These are phyloP conservation scores for Chaetomium strumarium DNA, from an alignment of 2,329 filamentous ascomycete genomes.

Conservation along the genomic window DNA sequence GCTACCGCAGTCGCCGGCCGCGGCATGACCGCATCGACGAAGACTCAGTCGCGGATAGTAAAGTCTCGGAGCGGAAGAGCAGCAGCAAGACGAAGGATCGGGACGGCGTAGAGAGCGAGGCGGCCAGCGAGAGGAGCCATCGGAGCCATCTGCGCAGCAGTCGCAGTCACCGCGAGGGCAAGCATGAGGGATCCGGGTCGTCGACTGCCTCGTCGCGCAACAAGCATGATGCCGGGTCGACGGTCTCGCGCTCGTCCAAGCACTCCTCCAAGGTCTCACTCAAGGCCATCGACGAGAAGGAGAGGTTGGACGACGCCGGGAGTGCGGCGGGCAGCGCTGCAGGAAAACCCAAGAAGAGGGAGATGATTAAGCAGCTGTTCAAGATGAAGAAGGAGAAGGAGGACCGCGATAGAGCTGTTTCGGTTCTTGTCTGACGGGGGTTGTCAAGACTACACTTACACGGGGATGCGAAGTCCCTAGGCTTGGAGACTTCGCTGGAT, in stretches of 20 bases:
- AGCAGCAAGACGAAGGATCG: conserved; percentile 15
- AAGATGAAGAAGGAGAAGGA: conserved; percentile 50
- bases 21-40: conserved; percentile 1
- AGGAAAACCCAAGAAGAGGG: conserved; percentile 41
- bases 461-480: neutral
- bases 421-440: conserved; percentile 19
- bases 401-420: conserved; percentile 29
- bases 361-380: conserved; percentile 54
- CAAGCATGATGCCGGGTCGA: neutral
- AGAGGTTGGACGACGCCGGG: conserved; percentile 33
- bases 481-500: too few relatives aligned
- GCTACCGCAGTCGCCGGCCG: conserved; percentile 11
- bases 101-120: conserved; percentile 24
- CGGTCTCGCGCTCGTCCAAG: conserved; percentile 30
- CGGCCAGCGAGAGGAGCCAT: conserved; percentile 34
- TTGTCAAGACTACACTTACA: too few relatives aligned
- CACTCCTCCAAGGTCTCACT: conserved; percentile 27
- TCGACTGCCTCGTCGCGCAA: too few relatives aligned
- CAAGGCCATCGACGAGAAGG: conserved; percentile 34
- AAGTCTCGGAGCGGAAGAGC: conserved; percentile 25
- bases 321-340: conserved; percentile 33
- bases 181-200: too few relatives aligned
- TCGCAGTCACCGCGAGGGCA: neutral
- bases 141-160: conserved; percentile 31
- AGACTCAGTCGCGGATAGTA: conserved; percentile 6